Conservation (phyloP, 768 basidiomycete species). For the Amanita polypyramis region DNA sequence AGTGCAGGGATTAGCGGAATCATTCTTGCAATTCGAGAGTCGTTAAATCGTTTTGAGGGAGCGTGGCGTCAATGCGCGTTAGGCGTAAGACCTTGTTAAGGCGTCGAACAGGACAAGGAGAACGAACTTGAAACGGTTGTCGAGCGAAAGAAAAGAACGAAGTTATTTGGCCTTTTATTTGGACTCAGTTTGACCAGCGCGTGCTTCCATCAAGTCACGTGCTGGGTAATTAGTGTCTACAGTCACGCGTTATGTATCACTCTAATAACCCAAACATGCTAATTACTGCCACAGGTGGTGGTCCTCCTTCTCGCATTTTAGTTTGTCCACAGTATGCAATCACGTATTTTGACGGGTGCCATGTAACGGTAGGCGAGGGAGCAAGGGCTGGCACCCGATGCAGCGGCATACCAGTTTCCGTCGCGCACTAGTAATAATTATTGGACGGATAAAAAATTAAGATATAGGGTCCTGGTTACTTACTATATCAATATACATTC, state of each 20-base stretch:
- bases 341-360: conserved; percentile 6
- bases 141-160: conserved; percentile 14
- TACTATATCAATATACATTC: conserved; percentile 71
- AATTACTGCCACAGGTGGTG: conserved; percentile 55
- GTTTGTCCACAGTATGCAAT: conserved; percentile 40
- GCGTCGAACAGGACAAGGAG: conserved; percentile 17
- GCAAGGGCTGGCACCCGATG: conserved; percentile 70
- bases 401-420: conserved; percentile 63
- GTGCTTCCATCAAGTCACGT: conserved; percentile 1
- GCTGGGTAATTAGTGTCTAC: too few species aligned
- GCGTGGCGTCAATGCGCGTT: conserved; percentile 17
- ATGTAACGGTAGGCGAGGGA: conserved; percentile 58
- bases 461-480: conserved; percentile 16
- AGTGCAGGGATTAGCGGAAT: conserved; percentile 59
- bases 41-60: conserved; percentile 26
- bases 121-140: conserved; percentile 17
- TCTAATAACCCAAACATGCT: conserved; percentile 58
- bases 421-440: conserved; percentile 54
- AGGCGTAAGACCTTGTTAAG: conserved; percentile 25
- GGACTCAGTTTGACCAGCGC: conserved; percentile 9
- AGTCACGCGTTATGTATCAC: conserved; percentile 11
- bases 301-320: conserved; percentile 40
- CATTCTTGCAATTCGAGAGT: conserved; percentile 27
- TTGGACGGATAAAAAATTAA: background rate
- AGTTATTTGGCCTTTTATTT: conserved; percentile 15